Conservation (phyloP, 2,329 filamentous ascomycete species). For the Penicillium brasilianum region DNA sequence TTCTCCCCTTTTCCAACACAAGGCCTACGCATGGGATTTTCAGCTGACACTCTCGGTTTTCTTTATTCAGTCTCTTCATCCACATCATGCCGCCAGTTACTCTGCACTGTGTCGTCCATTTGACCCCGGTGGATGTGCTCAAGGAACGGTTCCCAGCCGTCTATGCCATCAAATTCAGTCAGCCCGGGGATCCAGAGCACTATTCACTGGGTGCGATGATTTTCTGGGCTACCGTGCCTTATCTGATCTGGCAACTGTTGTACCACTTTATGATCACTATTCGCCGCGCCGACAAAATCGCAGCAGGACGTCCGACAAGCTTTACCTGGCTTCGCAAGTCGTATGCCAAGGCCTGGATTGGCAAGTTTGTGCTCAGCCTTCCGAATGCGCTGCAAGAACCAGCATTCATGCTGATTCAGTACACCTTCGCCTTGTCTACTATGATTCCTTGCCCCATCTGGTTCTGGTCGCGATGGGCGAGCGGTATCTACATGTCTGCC, state of each 20-base stretch:
- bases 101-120: slow-evolving; percentile 88
- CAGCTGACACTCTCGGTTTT: slow-evolving; percentile 7
- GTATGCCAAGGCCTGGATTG: slow-evolving; percentile 88
- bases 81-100: slow-evolving; percentile 98
- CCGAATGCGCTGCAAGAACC: slow-evolving; percentile 79
- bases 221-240: slow-evolving; percentile 90
- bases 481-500: slow-evolving; percentile 72
- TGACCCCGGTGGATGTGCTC: slow-evolving; percentile 70
- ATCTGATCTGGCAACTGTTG: slow-evolving; percentile 86
- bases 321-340: slow-evolving; percentile 96
- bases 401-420: slow-evolving; percentile 96
- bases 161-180: slow-evolving; percentile 74
- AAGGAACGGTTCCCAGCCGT: slow-evolving; percentile 79
- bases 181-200: slow-evolving; percentile 74
- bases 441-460: slow-evolving; percentile 95
- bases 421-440: slow-evolving; percentile 84
- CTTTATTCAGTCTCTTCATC: slow-evolving; percentile 75
- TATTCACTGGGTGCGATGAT: slow-evolving; percentile 87
- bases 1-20: background rate
- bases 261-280: slow-evolving; percentile 98
- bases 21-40: background rate
- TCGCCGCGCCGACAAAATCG: slow-evolving; percentile 92
- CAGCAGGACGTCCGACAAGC: slow-evolving; percentile 90
- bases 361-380: slow-evolving; percentile 78
- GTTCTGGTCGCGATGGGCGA: slow-evolving; percentile 88